Base-by-base conservation (phyloP, 1,284 basidiomycete species). In the Coriolopsis trogii region DNA sequence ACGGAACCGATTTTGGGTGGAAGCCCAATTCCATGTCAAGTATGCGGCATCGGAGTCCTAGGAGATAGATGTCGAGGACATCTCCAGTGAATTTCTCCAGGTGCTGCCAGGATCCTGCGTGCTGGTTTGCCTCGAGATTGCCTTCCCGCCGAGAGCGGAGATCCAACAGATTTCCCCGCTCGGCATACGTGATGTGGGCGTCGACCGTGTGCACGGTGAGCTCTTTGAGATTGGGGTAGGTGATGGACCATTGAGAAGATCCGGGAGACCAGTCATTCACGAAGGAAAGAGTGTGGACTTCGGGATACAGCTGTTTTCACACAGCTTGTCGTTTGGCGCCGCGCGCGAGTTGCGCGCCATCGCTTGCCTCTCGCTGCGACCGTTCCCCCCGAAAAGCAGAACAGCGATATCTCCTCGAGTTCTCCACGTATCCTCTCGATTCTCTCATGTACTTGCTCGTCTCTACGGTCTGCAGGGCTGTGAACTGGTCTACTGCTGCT, bases 341-440 rank as follows among this genome's bases (percentile, higher is more conserved):
- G 9, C 33, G n/a, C n/a, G n/a, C n/a, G 33, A n/a, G 33, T 34
- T 5, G 33, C n/a, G 20, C 33, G 51, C n/a, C 43, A 52, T 3
- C 39, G 21, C 18, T 41, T 36, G 13, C 23, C 40, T 45, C 44
- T n/a, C n/a, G n/a, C n/a, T n/a, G n/a, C n/a, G n/a, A n/a, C n/a
- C n/a, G n/a, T n/a, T n/a, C n/a, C n/a, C n/a, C n/a, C n/a, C n/a
- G n/a, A n/a, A n/a, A n/a, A n/a, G n/a, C n/a, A n/a, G n/a, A n/a
- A n/a, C n/a, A n/a, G n/a, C n/a, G n/a, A n/a, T n/a, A n/a, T n/a
- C n/a, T n/a, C n/a, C n/a, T n/a, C n/a, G n/a, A n/a, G n/a, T n/a
- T n/a, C n/a, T n/a, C n/a, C n/a, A n/a, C n/a, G n/a, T n/a, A n/a
- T n/a, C n/a, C n/a, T n/a, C n/a, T n/a, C n/a, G n/a, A n/a, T n/a